A percentile compares a stretch with the other conserved stretches of the same genome.
Conservation (phyloP, 768 basidiomycete species). For the Cantharellus anzutake region DNA sequence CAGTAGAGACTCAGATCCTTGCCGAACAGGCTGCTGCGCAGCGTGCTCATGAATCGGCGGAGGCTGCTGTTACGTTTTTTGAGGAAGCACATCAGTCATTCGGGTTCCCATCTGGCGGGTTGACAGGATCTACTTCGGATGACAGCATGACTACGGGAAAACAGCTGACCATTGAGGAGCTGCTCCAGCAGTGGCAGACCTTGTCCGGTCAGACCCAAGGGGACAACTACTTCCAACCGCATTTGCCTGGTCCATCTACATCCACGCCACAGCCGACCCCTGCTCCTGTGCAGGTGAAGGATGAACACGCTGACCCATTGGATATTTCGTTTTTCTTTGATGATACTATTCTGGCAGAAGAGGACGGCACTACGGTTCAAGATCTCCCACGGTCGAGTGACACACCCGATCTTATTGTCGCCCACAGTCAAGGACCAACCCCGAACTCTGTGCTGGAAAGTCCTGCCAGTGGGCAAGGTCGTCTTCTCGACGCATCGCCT, state of each 20-base stretch:
- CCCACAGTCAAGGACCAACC: constrained; percentile 8
- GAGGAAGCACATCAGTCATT: neutral
- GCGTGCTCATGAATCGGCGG: neutral
- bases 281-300: neutral
- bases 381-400: neutral
- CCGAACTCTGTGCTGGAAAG: constrained; percentile 5
- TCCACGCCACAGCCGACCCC: neutral
- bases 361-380: neutral
- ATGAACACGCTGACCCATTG: neutral
- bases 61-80: neutral
- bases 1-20: neutral
- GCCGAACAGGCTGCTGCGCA: neutral
- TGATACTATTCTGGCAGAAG: neutral
- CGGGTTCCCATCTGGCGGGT: neutral
- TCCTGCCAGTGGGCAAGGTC: neutral
- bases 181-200: neutral
- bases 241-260: neutral
- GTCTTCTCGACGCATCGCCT: constrained; percentile 1
- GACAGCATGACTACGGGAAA: neutral
- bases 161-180: neutral
- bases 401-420: constrained; percentile 6
- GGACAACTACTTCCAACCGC: neutral
- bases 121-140: neutral
- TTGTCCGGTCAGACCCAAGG: neutral
- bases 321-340: constrained; percentile 7